Percentiles rank a stretch among this genome's conserved stretches.
Evolutionary conservation across 2,329 filamentous ascomycete genomes (phyloP).

Genomic region (Penicillium janthinellum): DNA sequence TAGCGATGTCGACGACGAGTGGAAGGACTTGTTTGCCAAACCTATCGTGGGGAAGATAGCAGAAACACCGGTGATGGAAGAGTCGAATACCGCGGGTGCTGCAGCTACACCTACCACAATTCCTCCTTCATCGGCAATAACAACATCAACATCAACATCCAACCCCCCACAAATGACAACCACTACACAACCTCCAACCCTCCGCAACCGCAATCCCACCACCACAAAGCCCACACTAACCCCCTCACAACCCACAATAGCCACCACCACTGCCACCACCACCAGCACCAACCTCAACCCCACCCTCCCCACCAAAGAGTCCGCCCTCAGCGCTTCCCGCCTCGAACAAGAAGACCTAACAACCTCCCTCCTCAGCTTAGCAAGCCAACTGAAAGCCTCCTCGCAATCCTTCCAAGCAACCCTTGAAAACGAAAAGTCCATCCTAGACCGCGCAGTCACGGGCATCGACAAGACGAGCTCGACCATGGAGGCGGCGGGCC

Average conservation of each 20-base stretch:
- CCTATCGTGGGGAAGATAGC: slow-evolving; percentile 22
- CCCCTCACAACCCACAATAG: slow-evolving; percentile 18
- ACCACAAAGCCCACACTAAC: slow-evolving; percentile 16
- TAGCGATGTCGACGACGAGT: slow-evolving; percentile 25
- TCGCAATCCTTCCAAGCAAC: slow-evolving; percentile 71
- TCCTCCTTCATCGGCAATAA: slow-evolving; percentile 1
- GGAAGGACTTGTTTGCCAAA: slow-evolving; percentile 32
- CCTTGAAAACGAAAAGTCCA: slow-evolving; percentile 72
- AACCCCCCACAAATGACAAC: slow-evolving; percentile 15
- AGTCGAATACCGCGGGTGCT: background rate
- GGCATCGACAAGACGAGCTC: slow-evolving; percentile 76
- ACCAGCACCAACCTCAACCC: background rate
- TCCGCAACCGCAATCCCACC: slow-evolving; percentile 29
- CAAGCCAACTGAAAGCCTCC: slow-evolving; percentile 72
- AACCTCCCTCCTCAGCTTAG: slow-evolving; percentile 77
- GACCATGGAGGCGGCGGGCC: slow-evolving; percentile 74
- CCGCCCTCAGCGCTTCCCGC: slow-evolving; percentile 74
- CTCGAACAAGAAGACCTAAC: slow-evolving; percentile 82
- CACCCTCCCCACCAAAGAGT: slow-evolving; percentile 59
- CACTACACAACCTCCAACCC: slow-evolving; percentile 11
- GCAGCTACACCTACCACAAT: background rate
- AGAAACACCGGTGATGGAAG: background rate
- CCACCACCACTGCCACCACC: slow-evolving; percentile 10
- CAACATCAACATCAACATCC: slow-evolving; percentile 13
- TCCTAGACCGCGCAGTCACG: slow-evolving; percentile 69